Evolutionary conservation across 2,329 filamentous ascomycete species (phyloP), one percentile per base, ranked within the genome.

Genomic region (Aspergillus quadricinctus): DNA sequence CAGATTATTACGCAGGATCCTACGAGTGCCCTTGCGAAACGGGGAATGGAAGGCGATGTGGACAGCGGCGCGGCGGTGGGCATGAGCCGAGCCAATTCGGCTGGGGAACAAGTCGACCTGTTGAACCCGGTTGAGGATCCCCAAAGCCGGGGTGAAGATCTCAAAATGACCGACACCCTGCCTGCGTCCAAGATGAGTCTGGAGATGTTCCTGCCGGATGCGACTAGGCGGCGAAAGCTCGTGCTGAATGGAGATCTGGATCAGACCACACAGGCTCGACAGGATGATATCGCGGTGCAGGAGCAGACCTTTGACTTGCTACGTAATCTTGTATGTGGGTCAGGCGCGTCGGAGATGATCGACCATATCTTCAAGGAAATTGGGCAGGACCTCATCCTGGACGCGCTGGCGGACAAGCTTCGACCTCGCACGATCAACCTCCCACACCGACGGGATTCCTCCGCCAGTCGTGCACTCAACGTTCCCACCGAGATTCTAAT

Each of bases 291-390:
- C 40, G 87, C 87, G 2, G 89, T 97, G 28, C 93, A 97, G 74
- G 91, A 96, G 69, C 92, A 97, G 73, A 90, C 88, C 0, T 83
- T 97, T 19, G 88, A 95, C 65, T 88, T 97, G 64, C 85, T 99
- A 60, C 84, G 93, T 54, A 99, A 99, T 72, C 79, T 97, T 31
- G 89, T 97, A 62, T 88, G 88, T 56, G 84, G 87, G 58, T 78
- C 72, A 64, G 84, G 72, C 63, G 80, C 75, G 63, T 79, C 72
- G 58, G 84, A 77, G 75, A 93, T 97, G 85, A 91, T 97, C 59
- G 92, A 96, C 67, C 87, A 89, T 66, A 75, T 97, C 23, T 88
- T 97, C 67, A 82, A 79, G 56, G 83, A 87, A 55, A 81, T 97
- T 49, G 90, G 90, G 1, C 83, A 90, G 67, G 84, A 90, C 56